phyloP scores from a whole-genome alignment of 805 yeast species.

The Deakozyma indianensis region DNA sequence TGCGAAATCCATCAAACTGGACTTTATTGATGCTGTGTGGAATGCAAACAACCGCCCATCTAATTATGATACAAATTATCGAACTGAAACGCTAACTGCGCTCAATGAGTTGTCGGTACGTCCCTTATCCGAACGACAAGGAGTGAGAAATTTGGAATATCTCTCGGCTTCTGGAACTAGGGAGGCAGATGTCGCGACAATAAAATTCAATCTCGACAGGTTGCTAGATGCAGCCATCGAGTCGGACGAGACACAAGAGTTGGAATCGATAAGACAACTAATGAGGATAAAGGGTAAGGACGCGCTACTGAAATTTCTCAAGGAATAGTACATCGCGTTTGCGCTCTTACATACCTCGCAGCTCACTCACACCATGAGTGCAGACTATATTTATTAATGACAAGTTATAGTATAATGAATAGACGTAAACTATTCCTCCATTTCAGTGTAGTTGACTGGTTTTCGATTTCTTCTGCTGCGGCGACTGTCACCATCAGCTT shows the following conservation, averaged over 20 bases:
- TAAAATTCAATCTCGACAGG: slow-evolving; percentile 13
- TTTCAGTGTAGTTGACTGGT: background rate
- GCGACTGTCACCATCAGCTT: background rate
- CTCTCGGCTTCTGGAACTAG: slow-evolving; percentile 19
- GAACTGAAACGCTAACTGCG: slow-evolving; percentile 23
- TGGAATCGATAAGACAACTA: slow-evolving; percentile 42
- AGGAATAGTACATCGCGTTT: slow-evolving; percentile 1
- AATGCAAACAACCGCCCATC: slow-evolving; percentile 20
- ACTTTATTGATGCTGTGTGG: slow-evolving; percentile 46
- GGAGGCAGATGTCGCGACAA: slow-evolving; percentile 20
- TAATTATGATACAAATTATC: slow-evolving; percentile 18
- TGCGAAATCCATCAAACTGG: slow-evolving; percentile 52
- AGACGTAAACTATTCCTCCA: background rate
- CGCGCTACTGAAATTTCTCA: slow-evolving; percentile 43
- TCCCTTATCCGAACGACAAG: slow-evolving; percentile 17
- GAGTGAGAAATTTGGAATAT: slow-evolving; percentile 24
- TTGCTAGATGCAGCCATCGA: slow-evolving; percentile 25
- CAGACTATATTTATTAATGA: background rate
- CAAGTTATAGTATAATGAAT: background rate
- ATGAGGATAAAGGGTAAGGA: slow-evolving; percentile 60
- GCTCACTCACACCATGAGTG: background rate
- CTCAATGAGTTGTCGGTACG: slow-evolving; percentile 19
- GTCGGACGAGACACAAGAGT: slow-evolving; percentile 25
- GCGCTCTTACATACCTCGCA: background rate
- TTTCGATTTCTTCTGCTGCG: background rate